phyloP scores from a whole-genome alignment of 192 early-diverging fungal species.

The Coemansia sp. region DNA sequence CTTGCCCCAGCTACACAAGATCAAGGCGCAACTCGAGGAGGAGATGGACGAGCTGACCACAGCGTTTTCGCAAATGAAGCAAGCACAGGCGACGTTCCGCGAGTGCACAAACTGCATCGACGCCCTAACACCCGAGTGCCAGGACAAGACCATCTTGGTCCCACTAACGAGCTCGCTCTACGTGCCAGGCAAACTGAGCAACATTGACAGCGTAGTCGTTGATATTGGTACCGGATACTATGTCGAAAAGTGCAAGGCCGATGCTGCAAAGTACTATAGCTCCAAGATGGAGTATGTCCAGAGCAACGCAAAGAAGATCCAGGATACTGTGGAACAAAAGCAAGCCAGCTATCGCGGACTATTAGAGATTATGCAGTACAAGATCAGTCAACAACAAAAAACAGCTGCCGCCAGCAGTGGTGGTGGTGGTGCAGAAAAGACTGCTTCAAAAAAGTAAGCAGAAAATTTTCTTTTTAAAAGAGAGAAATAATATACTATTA shows the following conservation, averaged over 20 bases:
- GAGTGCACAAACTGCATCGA: constrained; percentile 81
- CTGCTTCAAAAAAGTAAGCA: background rate
- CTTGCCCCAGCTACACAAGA: constrained; percentile 77
- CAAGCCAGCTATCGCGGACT: constrained; percentile 67
- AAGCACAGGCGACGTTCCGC: constrained; percentile 83
- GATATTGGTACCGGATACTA: constrained; percentile 98
- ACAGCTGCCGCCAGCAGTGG: too few relatives aligned
- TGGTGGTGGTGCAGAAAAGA: constrained; percentile 9
- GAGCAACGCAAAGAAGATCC: constrained; percentile 77
- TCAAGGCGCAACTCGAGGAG: constrained; percentile 86
- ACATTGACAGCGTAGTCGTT: constrained; percentile 86
- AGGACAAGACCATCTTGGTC: constrained; percentile 50
- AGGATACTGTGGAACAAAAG: constrained; percentile 79
- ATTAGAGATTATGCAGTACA: constrained; percentile 53
- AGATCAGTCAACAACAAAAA: constrained; percentile 47
- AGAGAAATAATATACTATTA: background rate
- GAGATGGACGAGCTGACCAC: constrained; percentile 85
- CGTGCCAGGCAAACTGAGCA: constrained; percentile 84
- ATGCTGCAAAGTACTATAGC: constrained; percentile 84
- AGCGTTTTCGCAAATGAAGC: constrained; percentile 86
- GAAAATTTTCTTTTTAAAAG: background rate
- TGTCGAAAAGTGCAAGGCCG: constrained; percentile 85
- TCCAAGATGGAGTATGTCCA: constrained; percentile 84
- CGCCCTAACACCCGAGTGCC: constrained; percentile 58
- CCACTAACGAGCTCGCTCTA: constrained; percentile 72